phyloP scores from a whole-genome alignment of 129 eudicot species.

The Tanacetum coccineum region DNA sequence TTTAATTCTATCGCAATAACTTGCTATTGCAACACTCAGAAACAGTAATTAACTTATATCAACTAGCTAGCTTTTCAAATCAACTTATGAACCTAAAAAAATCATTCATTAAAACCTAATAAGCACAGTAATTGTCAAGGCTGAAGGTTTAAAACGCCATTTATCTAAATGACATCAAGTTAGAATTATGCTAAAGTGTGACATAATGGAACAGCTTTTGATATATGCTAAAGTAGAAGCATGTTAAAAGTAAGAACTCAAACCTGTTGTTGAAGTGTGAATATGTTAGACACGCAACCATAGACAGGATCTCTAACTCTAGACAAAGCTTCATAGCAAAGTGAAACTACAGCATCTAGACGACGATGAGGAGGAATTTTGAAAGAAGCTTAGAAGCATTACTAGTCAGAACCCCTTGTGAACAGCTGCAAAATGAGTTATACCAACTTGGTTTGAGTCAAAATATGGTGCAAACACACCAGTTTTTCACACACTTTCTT shows the following conservation, averaged over 20 bases:
- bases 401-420: slow-evolving; percentile 79
- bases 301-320: slow-evolving; percentile 80
- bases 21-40: too few relatives aligned
- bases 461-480: slow-evolving; percentile 73
- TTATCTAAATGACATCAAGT: too few relatives aligned
- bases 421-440: slow-evolving; percentile 70
- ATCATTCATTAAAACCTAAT: too few relatives aligned
- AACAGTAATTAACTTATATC: too few relatives aligned
- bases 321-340: slow-evolving; percentile 71
- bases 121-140: too few relatives aligned
- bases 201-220: too few relatives aligned
- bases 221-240: neutral
- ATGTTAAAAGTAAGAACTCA: neutral
- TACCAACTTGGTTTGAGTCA: slow-evolving; percentile 60
- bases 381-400: slow-evolving; percentile 70
- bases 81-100: too few relatives aligned
- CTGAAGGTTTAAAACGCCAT: too few relatives aligned
- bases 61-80: too few relatives aligned
- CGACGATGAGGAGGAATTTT: slow-evolving; percentile 53
- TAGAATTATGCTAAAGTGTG: too few relatives aligned
- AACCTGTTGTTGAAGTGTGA: slow-evolving; percentile 79
- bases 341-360: slow-evolving; percentile 64
- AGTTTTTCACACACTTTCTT: slow-evolving; percentile 58
- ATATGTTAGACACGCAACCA: slow-evolving; percentile 65
- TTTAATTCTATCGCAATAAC: too few relatives aligned